Percentiles rank a stretch among this genome's conserved stretches.
phyloP scores from a whole-genome alignment of 129 eudicot genomes.

The carrot (Daucus carota) region DH1_v3.0 NC_030389.2:30846001-30846500 shows the following conservation, averaged over 20 bases:
- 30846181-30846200: neutral
- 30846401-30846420: neutral
- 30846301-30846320: constrained; percentile 48
- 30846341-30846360: constrained; percentile 1
- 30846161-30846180: neutral
- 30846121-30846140: constrained; percentile 37
- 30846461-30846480: too few species aligned
- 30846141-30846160: constrained; percentile 25
- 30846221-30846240: constrained; percentile 14
- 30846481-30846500: too few species aligned
- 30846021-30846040: constrained; percentile 88
- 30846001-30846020: constrained; percentile 84
- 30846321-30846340: constrained; percentile 28
- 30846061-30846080: constrained; percentile 83
- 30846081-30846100: constrained; percentile 93
- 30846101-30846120: constrained; percentile 73
- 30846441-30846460: too few species aligned
- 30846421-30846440: neutral
- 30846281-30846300: constrained; percentile 81
- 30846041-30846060: constrained; percentile 69
- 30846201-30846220: neutral
- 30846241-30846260: neutral
- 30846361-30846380: neutral
- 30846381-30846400: neutral
- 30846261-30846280: constrained; percentile 10